Percentiles rank a stretch among this genome's conserved stretches.
These are phyloP conservation scores for Lactarius tabidus DNA, from an alignment of 768 basidiomycete genomes.

Conservation along the genomic window DNA sequence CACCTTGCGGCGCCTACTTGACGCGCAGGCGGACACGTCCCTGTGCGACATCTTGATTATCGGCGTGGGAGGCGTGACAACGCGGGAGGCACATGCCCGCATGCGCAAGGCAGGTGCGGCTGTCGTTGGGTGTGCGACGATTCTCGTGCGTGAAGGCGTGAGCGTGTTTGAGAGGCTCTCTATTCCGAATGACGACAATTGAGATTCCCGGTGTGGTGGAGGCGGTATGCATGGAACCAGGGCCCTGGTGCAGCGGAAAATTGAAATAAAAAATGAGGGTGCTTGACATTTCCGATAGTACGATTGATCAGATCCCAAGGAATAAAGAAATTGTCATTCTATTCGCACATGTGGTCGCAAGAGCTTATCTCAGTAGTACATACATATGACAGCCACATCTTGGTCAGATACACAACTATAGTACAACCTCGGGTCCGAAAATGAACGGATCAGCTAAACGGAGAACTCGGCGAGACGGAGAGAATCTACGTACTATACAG, in stretches of 20 bases:
- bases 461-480: background rate
- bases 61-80: constrained; percentile 80
- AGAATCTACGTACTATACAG: background rate
- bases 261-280: constrained; percentile 37
- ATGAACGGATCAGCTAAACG: background rate
- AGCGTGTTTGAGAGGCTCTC: constrained; percentile 15
- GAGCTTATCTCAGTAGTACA: background rate
- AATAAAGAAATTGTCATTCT: constrained; percentile 1
- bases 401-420: background rate
- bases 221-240: constrained; percentile 46
- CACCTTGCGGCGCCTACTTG: constrained; percentile 53
- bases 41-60: constrained; percentile 55
- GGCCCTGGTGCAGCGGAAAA: constrained; percentile 45
- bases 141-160: constrained; percentile 42
- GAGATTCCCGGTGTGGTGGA: background rate
- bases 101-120: constrained; percentile 55
- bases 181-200: background rate
- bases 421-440: background rate
- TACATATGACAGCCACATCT: constrained; percentile 11
- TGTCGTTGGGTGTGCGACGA: constrained; percentile 62
- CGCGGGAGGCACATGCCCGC: constrained; percentile 51
- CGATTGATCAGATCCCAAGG: background rate
- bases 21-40: constrained; percentile 30
- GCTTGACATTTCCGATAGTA: background rate
- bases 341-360: background rate